Conservation (phyloP, 75 land plant genomes). For the Cryptomeria japonica region DNA sequence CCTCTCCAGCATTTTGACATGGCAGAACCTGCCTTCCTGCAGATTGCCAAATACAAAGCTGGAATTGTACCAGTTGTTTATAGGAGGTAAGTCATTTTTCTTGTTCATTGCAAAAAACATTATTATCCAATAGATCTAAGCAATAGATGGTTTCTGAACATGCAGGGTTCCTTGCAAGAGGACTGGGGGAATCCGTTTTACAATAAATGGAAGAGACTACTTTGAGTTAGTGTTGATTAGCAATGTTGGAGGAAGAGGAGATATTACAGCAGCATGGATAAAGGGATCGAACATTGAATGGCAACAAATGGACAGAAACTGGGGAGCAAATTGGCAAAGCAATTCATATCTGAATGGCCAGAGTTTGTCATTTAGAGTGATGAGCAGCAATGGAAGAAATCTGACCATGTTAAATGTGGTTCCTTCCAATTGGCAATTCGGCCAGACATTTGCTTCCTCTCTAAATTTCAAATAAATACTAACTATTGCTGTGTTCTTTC, state of each 20-base stretch:
- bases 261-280: slow-evolving; percentile 15
- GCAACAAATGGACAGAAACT: slow-evolving; percentile 27
- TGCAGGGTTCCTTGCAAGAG: slow-evolving; percentile 51
- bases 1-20: slow-evolving; percentile 24
- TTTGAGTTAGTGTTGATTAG: slow-evolving; percentile 36
- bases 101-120: neutral
- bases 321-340: slow-evolving; percentile 38
- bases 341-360: slow-evolving; percentile 21
- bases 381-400: slow-evolving; percentile 19
- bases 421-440: slow-evolving; percentile 36
- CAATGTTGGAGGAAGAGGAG: slow-evolving; percentile 56
- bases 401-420: slow-evolving; percentile 21
- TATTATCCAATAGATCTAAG: neutral
- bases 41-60: slow-evolving; percentile 16
- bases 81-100: neutral
- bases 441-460: slow-evolving; percentile 38
- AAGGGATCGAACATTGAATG: slow-evolving; percentile 27
- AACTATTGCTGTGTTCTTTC: neutral
- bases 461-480: neutral
- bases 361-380: slow-evolving; percentile 34
- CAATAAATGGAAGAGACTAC: slow-evolving; percentile 35
- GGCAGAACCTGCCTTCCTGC: slow-evolving; percentile 16
- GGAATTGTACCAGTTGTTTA: slow-evolving; percentile 19
- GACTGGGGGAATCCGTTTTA: slow-evolving; percentile 51
- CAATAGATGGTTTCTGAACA: neutral